Evolutionary conservation across 495 filamentous ascomycete species (phyloP), one percentile per base, ranked within the genome.

Genomic region (Cryomyces antarcticus): DNA sequence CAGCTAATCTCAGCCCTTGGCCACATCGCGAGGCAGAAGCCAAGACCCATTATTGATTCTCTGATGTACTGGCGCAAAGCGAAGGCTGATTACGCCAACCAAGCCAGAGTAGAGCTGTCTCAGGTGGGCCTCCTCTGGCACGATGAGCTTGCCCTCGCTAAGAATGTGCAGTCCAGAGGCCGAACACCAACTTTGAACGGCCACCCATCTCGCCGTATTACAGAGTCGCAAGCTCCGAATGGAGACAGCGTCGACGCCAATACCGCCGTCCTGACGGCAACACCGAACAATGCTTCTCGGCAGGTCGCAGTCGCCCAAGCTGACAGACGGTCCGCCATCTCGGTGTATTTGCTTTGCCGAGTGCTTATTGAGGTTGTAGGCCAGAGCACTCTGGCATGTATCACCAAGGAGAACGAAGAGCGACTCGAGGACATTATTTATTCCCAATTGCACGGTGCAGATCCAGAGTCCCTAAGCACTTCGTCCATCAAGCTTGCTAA

Each of bases 1-100:
- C 89, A 94, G 58, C 72, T 94, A 50, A 87, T 99, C 38, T 78
- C 79, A 4, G 88, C 92, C 12, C 66, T 96, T 38, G 89, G 89
- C 27, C 84, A 88, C 58, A 93, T 99, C 53, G 83, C 85, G 42
- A 79, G 84, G 30, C 78, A 81, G 52, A 93, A 95, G 51, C 92
- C 89, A 4, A 94, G 87, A 52, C 80, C 83, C n/a, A 59, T 97
- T 42, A 93, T 97, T 50, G 88, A 96, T 59, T 83, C 83, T 7
- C 80, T 96, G 48, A 96, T 97, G 84, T 73, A 85, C 17, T 97
- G 89, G 89, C 73, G 92, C 35, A 94, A 94, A 58, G 77, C 71
- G 35, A 94, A 93, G 61, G 88, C 86, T 50, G 89, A 95, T 60
- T 76, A 82, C 7, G 82, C 85, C 28, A 73, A 69, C 39, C 56